Base-by-base conservation (phyloP, 495 filamentous ascomycete genomes). In the Penicillium malachiteum region DNA sequence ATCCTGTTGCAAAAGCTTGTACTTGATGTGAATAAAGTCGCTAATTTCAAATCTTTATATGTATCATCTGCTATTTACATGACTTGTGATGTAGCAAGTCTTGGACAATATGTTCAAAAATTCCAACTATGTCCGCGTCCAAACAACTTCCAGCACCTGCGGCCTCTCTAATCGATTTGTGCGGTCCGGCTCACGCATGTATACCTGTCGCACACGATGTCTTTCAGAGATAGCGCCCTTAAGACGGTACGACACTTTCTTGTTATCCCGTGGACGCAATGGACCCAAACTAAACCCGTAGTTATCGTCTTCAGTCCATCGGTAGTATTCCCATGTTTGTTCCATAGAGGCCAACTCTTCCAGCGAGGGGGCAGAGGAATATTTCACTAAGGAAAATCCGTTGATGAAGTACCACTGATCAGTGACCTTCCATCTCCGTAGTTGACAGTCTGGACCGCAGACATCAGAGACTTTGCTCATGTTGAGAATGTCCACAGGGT, bases 351-450 rank as follows among this genome's bases (percentile, higher is more conserved):
- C 40, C 57, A 52, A 17, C 13, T 52, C 49, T 16, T 48, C 52
- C 35, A 12, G 55, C 12, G 21, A 52, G 34, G 30, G 59, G 43
- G 57, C 42, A 4, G 50, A 63, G 32, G 55, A 64, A 6, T 63
- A 67, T 56, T 10, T 56, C 8, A 70, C 63, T 7, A 82, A 56
- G 3, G 70, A 71, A 53, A 70, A 74, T 6, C 77, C 79, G 52
- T 78, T 78, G 11, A 71, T 67, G 14, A 82, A 53, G 12, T 80
- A 64, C 57, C 71, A 76, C 35, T 73, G 62, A 52, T 77, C 76
- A 2, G 60, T 59, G 45, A 81, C 76, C 41, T 67, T 65, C 63
- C 75, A 82, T 6, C 77, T 70, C 60, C 78, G 75, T 37, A 81
- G 62, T 31, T 77, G 70, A 52, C 77, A 81, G 18, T 63, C 63